Evolutionary conservation across 2,329 filamentous ascomycete species (phyloP).

Genomic region (Fusarium pininemorale): DNA sequence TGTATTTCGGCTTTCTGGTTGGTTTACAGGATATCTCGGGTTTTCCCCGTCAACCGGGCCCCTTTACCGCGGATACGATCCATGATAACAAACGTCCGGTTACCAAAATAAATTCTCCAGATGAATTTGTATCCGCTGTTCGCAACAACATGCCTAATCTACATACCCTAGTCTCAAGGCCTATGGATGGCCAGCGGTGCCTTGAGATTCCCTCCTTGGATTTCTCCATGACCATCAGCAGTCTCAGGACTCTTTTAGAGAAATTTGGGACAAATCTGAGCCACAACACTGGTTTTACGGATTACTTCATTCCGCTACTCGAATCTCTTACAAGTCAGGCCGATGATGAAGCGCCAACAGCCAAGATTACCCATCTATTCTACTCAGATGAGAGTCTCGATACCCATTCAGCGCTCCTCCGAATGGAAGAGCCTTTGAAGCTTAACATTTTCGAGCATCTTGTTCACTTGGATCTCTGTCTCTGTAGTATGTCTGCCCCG

Average conservation of each 20-base stretch:
- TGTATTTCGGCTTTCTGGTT: background rate
- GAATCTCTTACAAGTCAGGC: background rate
- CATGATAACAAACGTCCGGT: no score
- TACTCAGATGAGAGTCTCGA: background rate
- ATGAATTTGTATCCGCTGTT: background rate
- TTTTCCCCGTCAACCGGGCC: no score
- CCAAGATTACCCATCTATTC: background rate
- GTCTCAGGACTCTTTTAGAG: background rate
- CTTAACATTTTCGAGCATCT: background rate
- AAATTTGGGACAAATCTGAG: background rate
- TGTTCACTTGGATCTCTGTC: slow-evolving; percentile 3
- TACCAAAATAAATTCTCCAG: no score
- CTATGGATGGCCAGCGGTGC: background rate
- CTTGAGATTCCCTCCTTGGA: background rate
- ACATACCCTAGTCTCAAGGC: slow-evolving; percentile 4
- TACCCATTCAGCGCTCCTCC: background rate
- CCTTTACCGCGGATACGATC: background rate
- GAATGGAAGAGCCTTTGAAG: background rate
- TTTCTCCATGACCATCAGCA: background rate
- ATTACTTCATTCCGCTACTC: background rate
- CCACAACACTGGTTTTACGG: background rate
- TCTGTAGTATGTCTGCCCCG: background rate
- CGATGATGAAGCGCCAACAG: no score
- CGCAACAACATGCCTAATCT: background rate
- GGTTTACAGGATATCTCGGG: background rate